Base-by-base conservation (phyloP, 1,139 yeast genomes). In the Yamadazyma triangularis region DNA sequence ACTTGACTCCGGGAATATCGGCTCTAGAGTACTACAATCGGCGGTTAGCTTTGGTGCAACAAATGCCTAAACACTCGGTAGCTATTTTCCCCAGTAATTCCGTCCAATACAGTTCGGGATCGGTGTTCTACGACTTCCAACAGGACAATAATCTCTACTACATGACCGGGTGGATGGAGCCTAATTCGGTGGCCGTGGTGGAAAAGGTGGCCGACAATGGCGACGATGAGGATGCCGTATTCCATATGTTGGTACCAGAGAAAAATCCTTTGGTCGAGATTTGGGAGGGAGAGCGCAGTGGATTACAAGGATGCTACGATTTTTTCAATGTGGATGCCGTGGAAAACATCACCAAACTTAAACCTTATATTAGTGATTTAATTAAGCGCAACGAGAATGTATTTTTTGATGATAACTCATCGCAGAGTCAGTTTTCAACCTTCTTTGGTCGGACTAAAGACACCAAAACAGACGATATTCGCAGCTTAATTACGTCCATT, bases 231-330 rank as follows among this genome's bases (percentile, higher is more conserved):
- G 78, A 78, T 42, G 60, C 77, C 13, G 53, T 70, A 2, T 72
- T 84, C 35, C 93, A 84, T 47, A 74, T 93, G 81, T 62, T 88
- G 33, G 95, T 89, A 5, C 96, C 91, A 2, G 87, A 86, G n/a
- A 80, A 80, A 47, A 82, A 89, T 51, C 72, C 77, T 5, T 64
- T 64, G 29, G 76, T 74, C 19, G 98, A 91, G 55, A 75, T 82
- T 40, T 91, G 99, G 99, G 96, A 89, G 48, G 99, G 99, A 8
- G 79, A 76, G 25, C 72, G 95, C 45, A 81, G 94, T 24, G 99
- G 99, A 1, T 68, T 81, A 6, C 76, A 79, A 29, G 96, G 95
- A 9, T 96, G 84, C 0, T 62, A 60, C 32, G 89, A 86, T 30
- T 73, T 80, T 29, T 91, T 91, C 61, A 91, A 89, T 53, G 96